phyloP scores from a whole-genome alignment of 176 grass and related monocot species.

The Bromus sterilis region DNA sequence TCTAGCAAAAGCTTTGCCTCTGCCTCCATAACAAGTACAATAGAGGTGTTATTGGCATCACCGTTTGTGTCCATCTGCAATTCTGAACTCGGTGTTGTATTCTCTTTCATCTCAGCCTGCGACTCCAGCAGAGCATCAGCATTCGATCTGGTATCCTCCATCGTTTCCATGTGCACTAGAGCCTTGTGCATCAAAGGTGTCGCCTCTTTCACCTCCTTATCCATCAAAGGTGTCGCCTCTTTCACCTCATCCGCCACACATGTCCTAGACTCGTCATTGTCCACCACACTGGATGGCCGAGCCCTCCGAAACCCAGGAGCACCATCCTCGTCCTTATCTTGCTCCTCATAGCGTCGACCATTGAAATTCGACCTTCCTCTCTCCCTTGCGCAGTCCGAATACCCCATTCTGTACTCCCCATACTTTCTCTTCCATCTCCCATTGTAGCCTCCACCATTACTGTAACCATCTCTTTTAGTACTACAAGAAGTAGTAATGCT shows the following conservation, averaged over 20 bases:
- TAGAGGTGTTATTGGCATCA: neutral
- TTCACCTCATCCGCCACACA: constrained; percentile 29
- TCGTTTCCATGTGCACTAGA: constrained; percentile 33
- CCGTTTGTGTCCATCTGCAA: neutral
- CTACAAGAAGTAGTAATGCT: constrained; percentile 1
- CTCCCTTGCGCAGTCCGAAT: constrained; percentile 46
- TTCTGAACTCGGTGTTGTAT: constrained; percentile 24
- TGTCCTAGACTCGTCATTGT: constrained; percentile 49
- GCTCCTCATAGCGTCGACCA: constrained; percentile 45
- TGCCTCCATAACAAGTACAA: constrained; percentile 4
- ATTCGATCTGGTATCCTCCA: constrained; percentile 44
- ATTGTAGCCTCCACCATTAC: constrained; percentile 33
- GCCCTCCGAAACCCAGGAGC: constrained; percentile 56
- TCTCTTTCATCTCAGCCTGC: constrained; percentile 26
- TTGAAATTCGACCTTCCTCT: constrained; percentile 43
- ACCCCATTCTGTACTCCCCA: constrained; percentile 39
- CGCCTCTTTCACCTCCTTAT: constrained; percentile 28
- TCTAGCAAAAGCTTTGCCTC: constrained; percentile 9
- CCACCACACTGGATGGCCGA: neutral
- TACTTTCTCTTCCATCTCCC: constrained; percentile 57
- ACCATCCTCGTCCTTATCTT: constrained; percentile 47
- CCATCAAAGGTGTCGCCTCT: constrained; percentile 32
- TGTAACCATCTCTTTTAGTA: constrained; percentile 38
- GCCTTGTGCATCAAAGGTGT: constrained; percentile 31
- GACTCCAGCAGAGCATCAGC: constrained; percentile 8